Conservation (phyloP, 331 rosid genomes). For the Dryas integrifolia region DNA sequence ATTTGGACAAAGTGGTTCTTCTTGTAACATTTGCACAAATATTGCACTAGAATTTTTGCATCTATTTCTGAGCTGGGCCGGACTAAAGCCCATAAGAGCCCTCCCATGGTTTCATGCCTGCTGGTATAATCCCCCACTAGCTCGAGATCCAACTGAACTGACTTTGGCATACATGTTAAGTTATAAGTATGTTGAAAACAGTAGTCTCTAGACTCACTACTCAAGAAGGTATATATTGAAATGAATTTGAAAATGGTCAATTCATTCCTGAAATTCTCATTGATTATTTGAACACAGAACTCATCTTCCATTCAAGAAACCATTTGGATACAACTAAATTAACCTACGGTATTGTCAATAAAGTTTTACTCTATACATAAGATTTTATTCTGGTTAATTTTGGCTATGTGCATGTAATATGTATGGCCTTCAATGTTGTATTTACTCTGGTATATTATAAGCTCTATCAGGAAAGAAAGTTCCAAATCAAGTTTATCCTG, state of each 20-base stretch:
- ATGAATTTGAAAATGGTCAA: neutral
- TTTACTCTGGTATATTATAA: constrained; percentile 8
- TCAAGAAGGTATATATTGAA: neutral
- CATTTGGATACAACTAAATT: constrained; percentile 11
- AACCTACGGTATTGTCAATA: neutral
- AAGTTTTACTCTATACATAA: neutral
- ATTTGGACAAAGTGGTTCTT: too few relatives aligned
- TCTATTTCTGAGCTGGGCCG: too few relatives aligned
- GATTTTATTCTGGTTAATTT: neutral
- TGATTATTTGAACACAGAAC: neutral
- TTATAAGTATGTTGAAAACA: too few relatives aligned
- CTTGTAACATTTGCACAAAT: too few relatives aligned
- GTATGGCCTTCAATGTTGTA: constrained; percentile 12
- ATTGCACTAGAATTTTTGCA: too few relatives aligned
- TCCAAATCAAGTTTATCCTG: constrained; percentile 4
- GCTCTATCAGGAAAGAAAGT: constrained; percentile 15
- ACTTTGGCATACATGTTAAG: too few relatives aligned
- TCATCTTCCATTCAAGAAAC: neutral
- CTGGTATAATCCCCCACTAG: too few relatives aligned
- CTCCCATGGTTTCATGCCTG: too few relatives aligned
- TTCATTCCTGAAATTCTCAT: neutral
- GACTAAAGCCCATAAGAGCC: too few relatives aligned
- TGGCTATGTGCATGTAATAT: neutral
- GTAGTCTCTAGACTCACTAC: too few relatives aligned
- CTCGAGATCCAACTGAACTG: too few relatives aligned